These are phyloP conservation scores for Ascochyta koolunga DNA, from an alignment of 2,329 filamentous ascomycete species.

Conservation along the genomic window DNA sequence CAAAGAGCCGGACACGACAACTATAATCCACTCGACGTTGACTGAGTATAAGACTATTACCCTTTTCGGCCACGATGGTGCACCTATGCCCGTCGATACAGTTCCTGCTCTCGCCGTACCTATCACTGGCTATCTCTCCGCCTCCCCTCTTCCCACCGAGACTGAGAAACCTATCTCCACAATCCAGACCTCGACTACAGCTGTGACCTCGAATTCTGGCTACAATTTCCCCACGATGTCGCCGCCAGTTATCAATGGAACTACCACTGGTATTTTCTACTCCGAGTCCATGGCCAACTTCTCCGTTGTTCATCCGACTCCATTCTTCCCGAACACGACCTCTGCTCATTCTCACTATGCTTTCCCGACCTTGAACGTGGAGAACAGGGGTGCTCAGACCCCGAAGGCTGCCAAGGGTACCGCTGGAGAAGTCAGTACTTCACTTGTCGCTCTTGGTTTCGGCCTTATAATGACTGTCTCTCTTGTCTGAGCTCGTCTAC, in stretches of 20 bases:
- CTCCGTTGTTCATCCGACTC: constrained; percentile 1
- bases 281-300: constrained; percentile 10
- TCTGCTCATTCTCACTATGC: constrained; percentile 5
- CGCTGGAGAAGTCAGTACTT: constrained; percentile 5
- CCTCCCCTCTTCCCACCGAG: background rate
- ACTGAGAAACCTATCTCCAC: constrained; percentile 5
- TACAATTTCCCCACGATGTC: constrained; percentile 5
- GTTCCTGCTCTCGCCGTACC: background rate
- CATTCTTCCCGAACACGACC: constrained; percentile 17
- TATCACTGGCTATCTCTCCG: constrained; percentile 7
- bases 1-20: constrained; percentile 17
- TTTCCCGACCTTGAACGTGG: constrained; percentile 17
- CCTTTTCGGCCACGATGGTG: background rate
- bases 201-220: background rate
- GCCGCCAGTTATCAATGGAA: constrained; percentile 10
- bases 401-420: constrained; percentile 1
- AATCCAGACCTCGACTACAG: constrained; percentile 7
- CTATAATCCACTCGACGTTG: constrained; percentile 23
- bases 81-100: background rate
- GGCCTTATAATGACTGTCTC: constrained; percentile 10
- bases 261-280: constrained; percentile 11
- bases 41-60: constrained; percentile 20
- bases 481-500: constrained; percentile 3
- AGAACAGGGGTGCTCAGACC: constrained; percentile 3
- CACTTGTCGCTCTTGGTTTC: constrained; percentile 12